phyloP scores from a whole-genome alignment of 2,329 filamentous ascomycete genomes.

The Diplocarpon mali region DNA sequence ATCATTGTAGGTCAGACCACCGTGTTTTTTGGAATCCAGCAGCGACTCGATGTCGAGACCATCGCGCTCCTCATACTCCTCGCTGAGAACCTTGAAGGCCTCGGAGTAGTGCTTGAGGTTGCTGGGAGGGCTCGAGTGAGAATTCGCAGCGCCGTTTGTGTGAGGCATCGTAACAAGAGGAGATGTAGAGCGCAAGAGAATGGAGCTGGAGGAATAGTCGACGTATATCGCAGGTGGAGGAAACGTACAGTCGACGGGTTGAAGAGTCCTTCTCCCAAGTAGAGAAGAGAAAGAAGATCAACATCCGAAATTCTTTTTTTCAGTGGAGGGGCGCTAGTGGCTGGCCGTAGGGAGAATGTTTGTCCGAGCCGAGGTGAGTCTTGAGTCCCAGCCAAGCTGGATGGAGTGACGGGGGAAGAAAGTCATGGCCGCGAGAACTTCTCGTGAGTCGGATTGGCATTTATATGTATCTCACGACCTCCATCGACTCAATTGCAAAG shows the following conservation, averaged over 20 bases:
- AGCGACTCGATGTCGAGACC: constrained; percentile 79
- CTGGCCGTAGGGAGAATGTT: neutral
- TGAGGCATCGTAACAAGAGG: constrained; percentile 52
- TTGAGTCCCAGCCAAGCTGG: too few relatives aligned
- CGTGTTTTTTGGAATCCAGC: constrained; percentile 82
- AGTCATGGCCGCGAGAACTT: too few relatives aligned
- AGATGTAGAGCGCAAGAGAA: constrained; percentile 24
- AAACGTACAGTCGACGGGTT: constrained; percentile 45
- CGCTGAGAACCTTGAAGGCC: constrained; percentile 63
- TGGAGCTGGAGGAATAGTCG: constrained; percentile 27
- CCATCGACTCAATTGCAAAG: too few relatives aligned
- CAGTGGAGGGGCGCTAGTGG: neutral
- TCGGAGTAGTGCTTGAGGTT: constrained; percentile 61
- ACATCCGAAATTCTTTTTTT: constrained; percentile 6
- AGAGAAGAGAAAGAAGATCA: constrained; percentile 32
- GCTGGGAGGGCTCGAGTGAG: constrained; percentile 30
- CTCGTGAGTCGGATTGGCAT: too few relatives aligned
- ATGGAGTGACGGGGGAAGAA: too few relatives aligned
- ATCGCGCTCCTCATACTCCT: constrained; percentile 71
- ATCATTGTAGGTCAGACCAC: constrained; percentile 96
- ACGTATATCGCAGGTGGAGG: constrained; percentile 28
- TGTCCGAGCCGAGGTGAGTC: neutral
- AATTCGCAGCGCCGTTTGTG: constrained; percentile 51
- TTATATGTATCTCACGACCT: too few relatives aligned
- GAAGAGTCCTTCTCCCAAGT: constrained; percentile 47